Evolutionary conservation across 768 basidiomycete species (phyloP), one percentile per base, ranked within the genome.

Genomic region (Erythrobasidium yunnanense): DNA sequence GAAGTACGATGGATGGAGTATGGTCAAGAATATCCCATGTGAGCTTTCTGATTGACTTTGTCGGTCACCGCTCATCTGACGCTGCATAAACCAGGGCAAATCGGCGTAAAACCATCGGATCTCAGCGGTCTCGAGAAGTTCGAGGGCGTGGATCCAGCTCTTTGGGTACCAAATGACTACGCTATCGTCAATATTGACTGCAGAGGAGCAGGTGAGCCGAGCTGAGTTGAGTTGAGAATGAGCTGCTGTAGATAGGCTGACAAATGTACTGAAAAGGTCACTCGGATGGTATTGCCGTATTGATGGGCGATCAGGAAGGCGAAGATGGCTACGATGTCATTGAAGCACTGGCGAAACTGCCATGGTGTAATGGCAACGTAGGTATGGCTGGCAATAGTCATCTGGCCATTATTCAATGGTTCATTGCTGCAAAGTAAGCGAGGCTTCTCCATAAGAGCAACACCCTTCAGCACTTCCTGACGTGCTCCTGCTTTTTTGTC

Each of bases 281-380:
- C 38, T 25, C 42, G 15, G 42, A 45, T 45, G 42, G 42, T 15
- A 45, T 45, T 45, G 42, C 22, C 42, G 42, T 45, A 45, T 20
- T 45, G 15, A 45, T 45, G 42, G 42, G 42, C 22, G 42, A 45
- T 45, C 42, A 45, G 22, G 42, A 45, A 45, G 42, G 42, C 15
- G 42, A 45, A 45, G 42, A 45, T 20, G 42, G 42, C 15, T 45
- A 45, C 42, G 42, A 45, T 51, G 65, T 66, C 2, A 54, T 69
- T 38, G 65, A 66, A 50, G 42, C 11, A 25, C 29, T 66, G 29
- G 68, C 68, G 29, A 66, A 60, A 32, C 34, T 45, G 51, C 18
- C 18, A 0, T 70, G 56, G 62, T 70, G 70, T 55, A 66, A 66
- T 51, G 70, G 70, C 33, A 69, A 65, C 65, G 30, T 70, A n/a